phyloP scores from a whole-genome alignment of 805 yeast genomes.

The Saccharomycopsis amapae region DNA sequence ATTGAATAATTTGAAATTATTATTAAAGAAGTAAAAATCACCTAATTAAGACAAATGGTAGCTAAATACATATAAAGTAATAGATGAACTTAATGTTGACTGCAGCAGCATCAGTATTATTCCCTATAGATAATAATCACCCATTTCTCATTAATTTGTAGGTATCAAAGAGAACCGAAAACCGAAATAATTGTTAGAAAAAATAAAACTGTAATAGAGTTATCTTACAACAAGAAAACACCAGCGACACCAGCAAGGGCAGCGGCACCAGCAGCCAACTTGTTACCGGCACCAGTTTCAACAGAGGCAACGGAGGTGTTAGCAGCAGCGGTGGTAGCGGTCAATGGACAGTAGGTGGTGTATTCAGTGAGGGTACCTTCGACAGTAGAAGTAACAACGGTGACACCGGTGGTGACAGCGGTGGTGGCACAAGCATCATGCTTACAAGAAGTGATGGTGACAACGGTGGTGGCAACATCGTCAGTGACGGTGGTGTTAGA shows the following conservation, averaged over 20 bases:
- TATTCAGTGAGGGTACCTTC: slow-evolving; percentile 29
- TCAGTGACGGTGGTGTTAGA: slow-evolving; percentile 15
- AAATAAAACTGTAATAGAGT: too few species aligned
- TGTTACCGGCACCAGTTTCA: slow-evolving; percentile 21
- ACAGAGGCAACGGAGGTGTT: slow-evolving; percentile 10
- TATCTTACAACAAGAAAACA: slow-evolving; percentile 10
- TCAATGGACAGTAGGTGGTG: slow-evolving; percentile 33
- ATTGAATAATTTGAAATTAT: too few species aligned
- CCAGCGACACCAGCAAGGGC: slow-evolving; percentile 28
- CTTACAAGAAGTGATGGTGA: slow-evolving; percentile 27
- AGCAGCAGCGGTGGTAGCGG: slow-evolving; percentile 19
- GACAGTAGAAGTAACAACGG: slow-evolving; percentile 17
- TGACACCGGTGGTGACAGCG: slow-evolving; percentile 24
- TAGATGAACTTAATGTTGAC: too few species aligned
- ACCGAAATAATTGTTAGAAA: background rate
- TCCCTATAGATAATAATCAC: too few species aligned
- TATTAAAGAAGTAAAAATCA: too few species aligned
- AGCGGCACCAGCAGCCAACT: slow-evolving; percentile 21
- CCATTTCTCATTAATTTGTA: too few species aligned
- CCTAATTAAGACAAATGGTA: too few species aligned
- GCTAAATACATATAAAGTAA: too few species aligned
- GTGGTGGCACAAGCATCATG: slow-evolving; percentile 23
- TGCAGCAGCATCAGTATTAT: too few species aligned
- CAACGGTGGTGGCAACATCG: slow-evolving; percentile 25
- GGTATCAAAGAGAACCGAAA: background rate